phyloP scores from a whole-genome alignment of 2,329 filamentous ascomycete genomes.

The Pseudogymnoascus sp. region DNA sequence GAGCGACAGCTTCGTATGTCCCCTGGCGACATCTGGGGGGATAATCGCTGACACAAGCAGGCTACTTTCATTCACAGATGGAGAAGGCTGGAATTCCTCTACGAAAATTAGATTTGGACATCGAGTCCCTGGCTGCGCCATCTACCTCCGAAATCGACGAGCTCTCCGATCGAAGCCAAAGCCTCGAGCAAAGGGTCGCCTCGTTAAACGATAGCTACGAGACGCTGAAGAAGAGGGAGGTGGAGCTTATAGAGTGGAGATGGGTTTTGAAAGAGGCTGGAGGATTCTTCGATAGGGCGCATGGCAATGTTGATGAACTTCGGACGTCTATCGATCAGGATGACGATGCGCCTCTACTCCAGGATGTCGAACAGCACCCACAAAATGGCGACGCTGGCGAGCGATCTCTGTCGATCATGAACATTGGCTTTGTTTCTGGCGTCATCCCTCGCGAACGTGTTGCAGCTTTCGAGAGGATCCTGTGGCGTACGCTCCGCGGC shows the following conservation, averaged over 20 bases:
- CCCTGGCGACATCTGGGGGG: not conserved
- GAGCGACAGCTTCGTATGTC: constrained; percentile 89
- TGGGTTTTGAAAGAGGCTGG: constrained; percentile 96
- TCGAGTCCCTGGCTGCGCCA: constrained; percentile 76
- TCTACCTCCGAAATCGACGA: constrained; percentile 95
- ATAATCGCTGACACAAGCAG: constrained; percentile 35
- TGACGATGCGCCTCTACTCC: constrained; percentile 87
- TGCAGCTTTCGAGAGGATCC: constrained; percentile 89
- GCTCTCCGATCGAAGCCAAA: constrained; percentile 84
- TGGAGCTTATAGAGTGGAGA: constrained; percentile 95
- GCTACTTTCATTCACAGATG: constrained; percentile 94
- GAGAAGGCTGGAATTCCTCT: constrained; percentile 83
- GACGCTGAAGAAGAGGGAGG: constrained; percentile 93
- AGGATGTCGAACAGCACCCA: constrained; percentile 81
- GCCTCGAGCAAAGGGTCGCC: constrained; percentile 81
- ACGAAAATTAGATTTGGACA: constrained; percentile 84
- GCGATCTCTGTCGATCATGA: constrained; percentile 91
- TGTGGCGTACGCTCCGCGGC: constrained; percentile 93
- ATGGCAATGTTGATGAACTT: constrained; percentile 95
- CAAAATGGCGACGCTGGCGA: constrained; percentile 54
- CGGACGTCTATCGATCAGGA: constrained; percentile 77
- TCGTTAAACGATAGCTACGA: constrained; percentile 98
- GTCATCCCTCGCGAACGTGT: constrained; percentile 92
- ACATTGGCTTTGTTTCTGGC: constrained; percentile 96
- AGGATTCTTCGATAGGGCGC: constrained; percentile 92